Percentiles rank a stretch among this genome's conserved stretches.
Evolutionary conservation across 805 yeast genomes (phyloP).

Genomic region (Lachancea waltii): DNA sequence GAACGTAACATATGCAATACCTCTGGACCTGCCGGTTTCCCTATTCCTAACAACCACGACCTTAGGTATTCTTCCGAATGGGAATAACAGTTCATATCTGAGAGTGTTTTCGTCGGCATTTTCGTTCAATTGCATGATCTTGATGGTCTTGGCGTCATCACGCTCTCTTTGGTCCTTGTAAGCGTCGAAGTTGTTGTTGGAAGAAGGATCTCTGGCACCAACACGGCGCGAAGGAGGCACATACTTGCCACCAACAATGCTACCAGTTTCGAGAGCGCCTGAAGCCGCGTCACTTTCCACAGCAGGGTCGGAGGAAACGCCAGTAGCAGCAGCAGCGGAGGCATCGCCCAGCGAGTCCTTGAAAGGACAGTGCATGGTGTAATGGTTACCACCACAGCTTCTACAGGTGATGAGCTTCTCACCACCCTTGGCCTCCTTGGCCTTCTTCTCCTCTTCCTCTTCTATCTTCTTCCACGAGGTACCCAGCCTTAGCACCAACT

Average conservation of each 20-base stretch:
- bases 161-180: conserved; percentile 48
- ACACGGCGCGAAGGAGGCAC: conserved; percentile 54
- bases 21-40: conserved; percentile 91
- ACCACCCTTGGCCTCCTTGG: conserved; percentile 38
- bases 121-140: conserved; percentile 85
- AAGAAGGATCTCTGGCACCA: conserved; percentile 37
- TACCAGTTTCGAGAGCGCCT: conserved; percentile 1
- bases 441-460: conserved; percentile 54
- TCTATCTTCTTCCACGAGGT: conserved; percentile 73
- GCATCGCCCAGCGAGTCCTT: conserved; percentile 69
- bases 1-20: conserved; percentile 90
- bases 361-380: conserved; percentile 92
- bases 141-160: conserved; percentile 81
- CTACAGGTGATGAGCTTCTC: conserved; percentile 63
- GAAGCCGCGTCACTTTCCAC: conserved; percentile 30
- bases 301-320: conserved; percentile 11
- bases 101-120: conserved; percentile 76
- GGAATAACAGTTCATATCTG: conserved; percentile 61
- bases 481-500: conserved; percentile 66
- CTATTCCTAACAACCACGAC: conserved; percentile 81
- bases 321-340: conserved; percentile 34
- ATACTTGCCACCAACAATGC: conserved; percentile 37
- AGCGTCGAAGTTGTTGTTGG: conserved; percentile 28
- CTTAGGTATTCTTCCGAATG: conserved; percentile 63
- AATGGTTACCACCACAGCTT: conserved; percentile 90